Conservation (phyloP, 1,139 yeast genomes). For the Suzukiozyma palmioleophila region DNA sequence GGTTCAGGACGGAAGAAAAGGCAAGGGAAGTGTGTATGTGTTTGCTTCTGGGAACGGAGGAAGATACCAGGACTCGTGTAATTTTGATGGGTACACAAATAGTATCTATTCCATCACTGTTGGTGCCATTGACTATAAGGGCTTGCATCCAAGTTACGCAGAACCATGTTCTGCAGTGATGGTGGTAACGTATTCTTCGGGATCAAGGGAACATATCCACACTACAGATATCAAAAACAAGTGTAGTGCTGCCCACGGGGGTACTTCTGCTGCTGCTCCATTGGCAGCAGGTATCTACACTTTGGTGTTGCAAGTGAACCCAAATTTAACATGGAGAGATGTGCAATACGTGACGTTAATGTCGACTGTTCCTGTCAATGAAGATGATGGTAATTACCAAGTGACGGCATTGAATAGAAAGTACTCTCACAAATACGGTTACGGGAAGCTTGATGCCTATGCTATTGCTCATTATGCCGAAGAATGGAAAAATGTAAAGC, state of each 20-base stretch:
- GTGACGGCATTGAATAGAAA: constrained; percentile 52
- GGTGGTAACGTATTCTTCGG: constrained; percentile 94
- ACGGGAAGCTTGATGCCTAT: constrained; percentile 87
- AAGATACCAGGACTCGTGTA: constrained; percentile 77
- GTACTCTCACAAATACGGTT: constrained; percentile 87
- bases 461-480: constrained; percentile 69
- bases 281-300: constrained; percentile 94
- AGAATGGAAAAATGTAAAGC: constrained; percentile 80
- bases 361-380: constrained; percentile 67
- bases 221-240: constrained; percentile 78
- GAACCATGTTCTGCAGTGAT: constrained; percentile 94
- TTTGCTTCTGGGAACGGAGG: constrained; percentile 98
- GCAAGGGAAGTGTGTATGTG: constrained; percentile 85
- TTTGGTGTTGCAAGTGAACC: constrained; percentile 74
- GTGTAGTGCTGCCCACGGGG: constrained; percentile 82
- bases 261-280: constrained; percentile 99
- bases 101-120: constrained; percentile 93
- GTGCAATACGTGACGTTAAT: constrained; percentile 78
- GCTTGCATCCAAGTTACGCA: constrained; percentile 81
- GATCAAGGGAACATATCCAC: constrained; percentile 84
- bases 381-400: constrained; percentile 69
- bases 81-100: constrained; percentile 96
- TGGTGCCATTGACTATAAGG: constrained; percentile 86
- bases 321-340: constrained; percentile 93
- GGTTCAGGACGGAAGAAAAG: constrained; percentile 74